Evolutionary conservation across 2,329 filamentous ascomycete genomes (phyloP).

Genomic region (Cryphonectria japonica): DNA sequence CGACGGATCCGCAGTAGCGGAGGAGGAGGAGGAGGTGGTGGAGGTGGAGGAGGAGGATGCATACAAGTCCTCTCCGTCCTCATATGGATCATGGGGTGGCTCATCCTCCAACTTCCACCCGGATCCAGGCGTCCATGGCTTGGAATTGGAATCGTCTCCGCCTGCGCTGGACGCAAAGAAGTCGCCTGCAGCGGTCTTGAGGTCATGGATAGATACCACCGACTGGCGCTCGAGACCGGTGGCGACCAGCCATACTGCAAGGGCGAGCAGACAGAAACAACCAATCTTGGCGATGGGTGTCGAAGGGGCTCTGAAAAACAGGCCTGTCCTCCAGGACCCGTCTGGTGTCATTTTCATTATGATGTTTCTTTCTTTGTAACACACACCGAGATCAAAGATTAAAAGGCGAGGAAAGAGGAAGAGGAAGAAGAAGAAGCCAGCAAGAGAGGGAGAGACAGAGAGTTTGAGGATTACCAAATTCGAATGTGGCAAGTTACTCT

Average conservation of each 20-base stretch:
- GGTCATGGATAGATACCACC: neutral
- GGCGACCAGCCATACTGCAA: neutral
- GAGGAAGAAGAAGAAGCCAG: neutral
- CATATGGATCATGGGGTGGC: neutral
- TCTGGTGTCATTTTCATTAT: conserved; percentile 3
- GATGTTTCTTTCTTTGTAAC: neutral
- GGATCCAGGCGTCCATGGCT: neutral
- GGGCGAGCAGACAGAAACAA: neutral
- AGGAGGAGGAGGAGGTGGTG: neutral
- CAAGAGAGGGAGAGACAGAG: neutral
- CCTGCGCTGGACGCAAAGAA: conserved; percentile 1
- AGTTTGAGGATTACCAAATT: neutral
- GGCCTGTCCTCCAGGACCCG: neutral
- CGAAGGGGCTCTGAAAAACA: neutral
- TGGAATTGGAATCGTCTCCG: neutral
- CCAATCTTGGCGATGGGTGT: neutral
- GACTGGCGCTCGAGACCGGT: neutral
- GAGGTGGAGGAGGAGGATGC: neutral
- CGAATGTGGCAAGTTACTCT: neutral
- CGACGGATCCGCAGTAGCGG: no score
- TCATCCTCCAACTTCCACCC: neutral
- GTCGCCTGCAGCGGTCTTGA: neutral
- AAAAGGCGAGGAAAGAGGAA: neutral
- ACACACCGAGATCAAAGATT: neutral
- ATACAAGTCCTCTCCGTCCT: neutral